phyloP scores from a whole-genome alignment of 2,329 filamentous ascomycete species.

The Penicillium polonicum region DNA sequence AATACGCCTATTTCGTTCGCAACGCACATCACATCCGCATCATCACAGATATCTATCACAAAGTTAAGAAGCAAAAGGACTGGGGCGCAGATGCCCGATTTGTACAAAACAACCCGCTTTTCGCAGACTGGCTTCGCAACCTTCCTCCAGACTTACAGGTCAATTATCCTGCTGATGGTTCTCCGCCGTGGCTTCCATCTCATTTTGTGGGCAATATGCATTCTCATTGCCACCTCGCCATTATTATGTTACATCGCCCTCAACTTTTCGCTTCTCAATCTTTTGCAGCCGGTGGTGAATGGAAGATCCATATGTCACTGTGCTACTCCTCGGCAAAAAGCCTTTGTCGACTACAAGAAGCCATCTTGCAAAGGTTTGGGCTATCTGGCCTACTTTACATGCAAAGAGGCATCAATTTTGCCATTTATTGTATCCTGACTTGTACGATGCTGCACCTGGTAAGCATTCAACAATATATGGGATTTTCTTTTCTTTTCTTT shows the following conservation, averaged over 20 bases:
- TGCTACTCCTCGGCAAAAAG: constrained; percentile 83
- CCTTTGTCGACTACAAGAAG: constrained; percentile 83
- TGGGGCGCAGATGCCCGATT: constrained; percentile 87
- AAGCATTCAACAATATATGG: constrained; percentile 44
- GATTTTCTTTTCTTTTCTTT: no score
- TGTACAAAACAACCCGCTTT: constrained; percentile 72
- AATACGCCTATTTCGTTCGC: constrained; percentile 78
- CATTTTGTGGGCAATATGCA: constrained; percentile 89
- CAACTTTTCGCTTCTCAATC: constrained; percentile 78
- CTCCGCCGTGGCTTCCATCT: constrained; percentile 78
- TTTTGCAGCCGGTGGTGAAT: constrained; percentile 66
- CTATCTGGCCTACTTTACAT: constrained; percentile 82
- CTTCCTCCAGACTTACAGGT: constrained; percentile 77
- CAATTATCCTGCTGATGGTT: constrained; percentile 73
- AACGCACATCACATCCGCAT: constrained; percentile 74
- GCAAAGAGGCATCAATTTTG: constrained; percentile 92
- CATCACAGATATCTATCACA: constrained; percentile 73
- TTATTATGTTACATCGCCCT: constrained; percentile 84
- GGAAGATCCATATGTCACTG: constrained; percentile 84
- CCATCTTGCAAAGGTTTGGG: constrained; percentile 72
- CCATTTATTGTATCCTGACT: constrained; percentile 86
- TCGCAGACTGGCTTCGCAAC: constrained; percentile 72
- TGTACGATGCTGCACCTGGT: constrained; percentile 93
- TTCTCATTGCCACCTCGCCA: constrained; percentile 79
- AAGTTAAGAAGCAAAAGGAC: constrained; percentile 72